Evolutionary conservation across 1,284 basidiomycete species (phyloP).

Genomic region (Phlebopus sp.): DNA sequence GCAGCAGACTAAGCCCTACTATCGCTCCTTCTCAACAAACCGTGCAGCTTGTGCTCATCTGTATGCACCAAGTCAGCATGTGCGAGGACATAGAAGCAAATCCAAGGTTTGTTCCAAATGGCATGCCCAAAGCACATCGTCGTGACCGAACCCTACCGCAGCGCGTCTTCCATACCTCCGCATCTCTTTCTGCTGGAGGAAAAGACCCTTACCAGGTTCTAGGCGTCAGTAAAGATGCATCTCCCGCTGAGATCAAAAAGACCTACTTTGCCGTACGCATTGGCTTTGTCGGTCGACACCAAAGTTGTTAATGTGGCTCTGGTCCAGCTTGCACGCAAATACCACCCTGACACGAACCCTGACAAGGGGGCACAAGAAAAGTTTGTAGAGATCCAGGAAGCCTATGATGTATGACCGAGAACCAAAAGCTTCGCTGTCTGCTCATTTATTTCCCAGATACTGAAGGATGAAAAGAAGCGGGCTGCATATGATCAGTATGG

Average conservation of each 20-base stretch:
- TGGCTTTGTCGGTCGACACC: conserved; percentile 5
- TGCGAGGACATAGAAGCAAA: conserved; percentile 12
- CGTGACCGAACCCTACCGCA: conserved; percentile 30
- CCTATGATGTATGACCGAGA: conserved; percentile 81
- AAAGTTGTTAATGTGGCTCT: conserved; percentile 12
- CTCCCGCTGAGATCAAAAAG: conserved; percentile 92
- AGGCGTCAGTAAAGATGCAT: conserved; percentile 85
- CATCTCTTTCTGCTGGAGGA: conserved; percentile 46
- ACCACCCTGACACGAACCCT: conserved; percentile 96
- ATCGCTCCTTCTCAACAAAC: conserved; percentile 43
- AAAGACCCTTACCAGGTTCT: conserved; percentile 93
- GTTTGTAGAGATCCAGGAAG: conserved; percentile 96
- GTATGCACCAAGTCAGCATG: conserved; percentile 15
- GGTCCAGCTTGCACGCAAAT: conserved; percentile 90
- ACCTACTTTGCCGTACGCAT: conserved; percentile 84
- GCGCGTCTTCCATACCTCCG: conserved; percentile 77
- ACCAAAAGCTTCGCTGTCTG: conserved; percentile 14
- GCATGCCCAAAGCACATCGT: conserved; percentile 8
- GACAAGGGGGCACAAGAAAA: conserved; percentile 89
- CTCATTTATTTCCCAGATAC: conserved; percentile 50
- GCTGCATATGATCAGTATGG: conserved; percentile 94
- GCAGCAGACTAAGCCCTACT: conserved; percentile 28
- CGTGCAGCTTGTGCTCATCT: conserved; percentile 35
- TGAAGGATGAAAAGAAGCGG: conserved; percentile 94
- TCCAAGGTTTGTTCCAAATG: conserved; percentile 25